These are phyloP conservation scores for Aspergillus alliaceus DNA, from an alignment of 2,329 filamentous ascomycete species.

Conservation along the genomic window DNA sequence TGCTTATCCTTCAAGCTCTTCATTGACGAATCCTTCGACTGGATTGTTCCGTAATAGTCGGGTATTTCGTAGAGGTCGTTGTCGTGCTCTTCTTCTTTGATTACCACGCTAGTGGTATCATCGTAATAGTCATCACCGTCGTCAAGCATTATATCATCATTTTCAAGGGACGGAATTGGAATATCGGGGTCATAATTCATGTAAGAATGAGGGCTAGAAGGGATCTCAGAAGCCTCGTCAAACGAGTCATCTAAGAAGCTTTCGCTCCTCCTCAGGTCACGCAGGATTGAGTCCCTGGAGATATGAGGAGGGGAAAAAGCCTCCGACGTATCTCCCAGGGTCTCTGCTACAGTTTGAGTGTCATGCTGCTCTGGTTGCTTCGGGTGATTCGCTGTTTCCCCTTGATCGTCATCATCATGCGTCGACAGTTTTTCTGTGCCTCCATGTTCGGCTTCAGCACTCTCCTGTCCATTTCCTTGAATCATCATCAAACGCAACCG, in stretches of 20 bases:
- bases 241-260: slow-evolving; percentile 61
- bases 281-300: slow-evolving; percentile 89
- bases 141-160: slow-evolving; percentile 46
- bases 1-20: slow-evolving; percentile 30
- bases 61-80: slow-evolving; percentile 65
- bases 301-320: slow-evolving; percentile 69
- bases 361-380: slow-evolving; percentile 30
- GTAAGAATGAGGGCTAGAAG: slow-evolving; percentile 59
- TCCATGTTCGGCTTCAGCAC: not conserved
- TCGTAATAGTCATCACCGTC: slow-evolving; percentile 63
- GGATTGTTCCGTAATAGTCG: slow-evolving; percentile 60
- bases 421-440: not conserved
- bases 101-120: slow-evolving; percentile 60
- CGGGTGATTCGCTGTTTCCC: slow-evolving; percentile 36
- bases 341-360: slow-evolving; percentile 8
- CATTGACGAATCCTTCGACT: slow-evolving; percentile 34
- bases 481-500: slow-evolving; percentile 86
- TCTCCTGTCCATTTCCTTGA: slow-evolving; percentile 59
- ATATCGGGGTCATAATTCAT: slow-evolving; percentile 79
- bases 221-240: slow-evolving; percentile 62
- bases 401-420: slow-evolving; percentile 20
- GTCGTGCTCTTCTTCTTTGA: slow-evolving; percentile 64
- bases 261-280: slow-evolving; percentile 74
- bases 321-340: slow-evolving; percentile 54
- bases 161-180: slow-evolving; percentile 84